A percentile compares a stretch with the other conserved stretches of the same genome.
Evolutionary conservation across 129 eudicot species (phyloP).

Genomic region (Escallonia rubra): DNA sequence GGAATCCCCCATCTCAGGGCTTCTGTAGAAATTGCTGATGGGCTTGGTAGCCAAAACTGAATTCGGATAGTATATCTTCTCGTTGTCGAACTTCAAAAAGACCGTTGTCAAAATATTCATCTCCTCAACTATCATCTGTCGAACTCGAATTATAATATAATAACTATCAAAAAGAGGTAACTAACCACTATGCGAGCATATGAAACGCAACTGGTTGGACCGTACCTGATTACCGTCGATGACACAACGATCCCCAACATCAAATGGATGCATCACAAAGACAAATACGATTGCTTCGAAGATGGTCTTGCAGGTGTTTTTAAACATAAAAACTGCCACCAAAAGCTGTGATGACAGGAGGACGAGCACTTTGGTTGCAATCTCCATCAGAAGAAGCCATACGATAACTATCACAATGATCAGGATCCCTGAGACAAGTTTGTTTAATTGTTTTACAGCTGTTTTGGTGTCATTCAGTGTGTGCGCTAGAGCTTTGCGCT

Average conservation of each 20-base stretch:
- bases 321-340: slow-evolving; percentile 84
- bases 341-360: slow-evolving; percentile 86
- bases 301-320: slow-evolving; percentile 85
- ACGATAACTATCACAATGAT: slow-evolving; percentile 40
- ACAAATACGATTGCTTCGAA: slow-evolving; percentile 92
- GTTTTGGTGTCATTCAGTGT: slow-evolving; percentile 85
- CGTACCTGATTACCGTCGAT: slow-evolving; percentile 74
- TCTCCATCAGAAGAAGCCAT: slow-evolving; percentile 79
- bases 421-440: slow-evolving; percentile 50
- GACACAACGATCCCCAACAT: slow-evolving; percentile 92
- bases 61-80: slow-evolving; percentile 80
- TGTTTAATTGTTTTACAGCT: slow-evolving; percentile 79
- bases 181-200: too few relatives aligned
- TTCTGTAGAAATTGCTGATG: slow-evolving; percentile 84
- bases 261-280: slow-evolving; percentile 94
- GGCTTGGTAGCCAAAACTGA: slow-evolving; percentile 75
- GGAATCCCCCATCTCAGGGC: slow-evolving; percentile 85
- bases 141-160: slow-evolving; percentile 8
- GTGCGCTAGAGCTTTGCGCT: slow-evolving; percentile 69
- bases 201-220: background rate
- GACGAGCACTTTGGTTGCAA: slow-evolving; percentile 80
- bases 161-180: background rate
- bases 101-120: slow-evolving; percentile 87
- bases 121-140: slow-evolving; percentile 89
- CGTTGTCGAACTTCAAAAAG: slow-evolving; percentile 70